These are phyloP conservation scores for Akanthomyces dipterigenus DNA, from an alignment of 2,329 filamentous ascomycete species.

Conservation along the genomic window DNA sequence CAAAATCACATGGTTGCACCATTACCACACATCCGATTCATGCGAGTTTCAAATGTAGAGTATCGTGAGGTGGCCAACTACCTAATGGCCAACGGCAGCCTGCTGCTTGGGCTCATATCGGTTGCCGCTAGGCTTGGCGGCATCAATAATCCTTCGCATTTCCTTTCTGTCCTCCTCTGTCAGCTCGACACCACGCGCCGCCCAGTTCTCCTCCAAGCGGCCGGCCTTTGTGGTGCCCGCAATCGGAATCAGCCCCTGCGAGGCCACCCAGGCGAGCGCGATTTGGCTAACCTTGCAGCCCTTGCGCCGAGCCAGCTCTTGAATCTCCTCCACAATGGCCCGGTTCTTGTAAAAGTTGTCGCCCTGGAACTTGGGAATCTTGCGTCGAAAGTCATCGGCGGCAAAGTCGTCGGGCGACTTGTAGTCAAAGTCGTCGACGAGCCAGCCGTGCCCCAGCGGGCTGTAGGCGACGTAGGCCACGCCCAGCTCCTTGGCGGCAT, in stretches of 20 bases:
- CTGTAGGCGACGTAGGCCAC: conserved; percentile 40
- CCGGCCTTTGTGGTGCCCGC: conserved; percentile 36
- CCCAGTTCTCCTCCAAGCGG: conserved; percentile 34
- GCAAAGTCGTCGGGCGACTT: conserved; percentile 40
- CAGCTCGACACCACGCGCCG: conserved; percentile 18
- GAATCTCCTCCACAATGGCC: conserved; percentile 34
- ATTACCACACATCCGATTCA: too few species aligned
- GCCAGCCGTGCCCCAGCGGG: conserved; percentile 40
- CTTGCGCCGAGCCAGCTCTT: conserved; percentile 28
- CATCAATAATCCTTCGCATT: background rate
- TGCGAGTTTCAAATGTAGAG: too few species aligned
- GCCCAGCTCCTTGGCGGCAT: conserved; percentile 32
- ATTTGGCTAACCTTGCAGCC: conserved; percentile 28
- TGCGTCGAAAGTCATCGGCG: conserved; percentile 12
- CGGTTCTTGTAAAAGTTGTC: conserved; percentile 39
- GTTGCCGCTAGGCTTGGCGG: background rate
- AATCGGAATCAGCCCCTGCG: conserved; percentile 37
- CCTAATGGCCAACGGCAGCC: background rate
- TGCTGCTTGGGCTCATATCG: background rate
- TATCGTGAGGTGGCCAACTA: too few species aligned
- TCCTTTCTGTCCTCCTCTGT: background rate
- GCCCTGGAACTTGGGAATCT: conserved; percentile 29
- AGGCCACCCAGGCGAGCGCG: conserved; percentile 33
- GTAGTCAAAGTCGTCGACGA: conserved; percentile 36
- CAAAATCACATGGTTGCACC: too few species aligned